phyloP scores from a whole-genome alignment of 2,329 filamentous ascomycete species.

The Beauveria sp. region DNA sequence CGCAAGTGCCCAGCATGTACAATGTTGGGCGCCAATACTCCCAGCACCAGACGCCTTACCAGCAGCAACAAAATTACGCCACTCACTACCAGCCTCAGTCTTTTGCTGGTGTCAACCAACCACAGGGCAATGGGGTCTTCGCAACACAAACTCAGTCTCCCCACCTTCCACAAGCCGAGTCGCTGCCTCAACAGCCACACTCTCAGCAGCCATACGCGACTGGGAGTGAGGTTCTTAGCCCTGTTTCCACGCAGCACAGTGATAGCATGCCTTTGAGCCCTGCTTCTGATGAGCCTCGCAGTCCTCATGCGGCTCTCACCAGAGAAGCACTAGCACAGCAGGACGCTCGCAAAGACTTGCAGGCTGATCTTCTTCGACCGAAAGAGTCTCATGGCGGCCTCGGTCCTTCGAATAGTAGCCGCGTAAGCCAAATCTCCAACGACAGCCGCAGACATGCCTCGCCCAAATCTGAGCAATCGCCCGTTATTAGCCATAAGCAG shows the following conservation, averaged over 20 bases:
- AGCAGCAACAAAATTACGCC: background rate
- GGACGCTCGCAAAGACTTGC: background rate
- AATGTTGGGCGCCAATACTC: background rate
- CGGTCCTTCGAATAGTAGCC: background rate
- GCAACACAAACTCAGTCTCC: background rate
- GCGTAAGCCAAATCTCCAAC: slow-evolving; percentile 6
- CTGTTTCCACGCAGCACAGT: background rate
- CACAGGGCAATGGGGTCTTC: background rate
- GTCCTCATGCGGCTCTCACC: background rate
- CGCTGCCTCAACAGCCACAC: background rate
- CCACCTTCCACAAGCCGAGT: background rate
- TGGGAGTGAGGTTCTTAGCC: background rate
- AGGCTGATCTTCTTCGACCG: background rate
- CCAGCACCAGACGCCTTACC: background rate
- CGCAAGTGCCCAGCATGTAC: background rate
- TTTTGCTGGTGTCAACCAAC: background rate
- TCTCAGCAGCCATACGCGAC: background rate
- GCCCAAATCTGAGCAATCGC: background rate
- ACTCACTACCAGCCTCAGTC: background rate
- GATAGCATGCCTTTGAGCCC: background rate
- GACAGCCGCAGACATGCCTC: background rate
- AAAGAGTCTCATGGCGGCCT: background rate
- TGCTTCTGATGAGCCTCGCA: background rate
- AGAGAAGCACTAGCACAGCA: background rate
- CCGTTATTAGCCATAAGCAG: background rate